phyloP scores from a whole-genome alignment of 1,284 basidiomycete species.

The Rhodotorula sp. region DNA sequence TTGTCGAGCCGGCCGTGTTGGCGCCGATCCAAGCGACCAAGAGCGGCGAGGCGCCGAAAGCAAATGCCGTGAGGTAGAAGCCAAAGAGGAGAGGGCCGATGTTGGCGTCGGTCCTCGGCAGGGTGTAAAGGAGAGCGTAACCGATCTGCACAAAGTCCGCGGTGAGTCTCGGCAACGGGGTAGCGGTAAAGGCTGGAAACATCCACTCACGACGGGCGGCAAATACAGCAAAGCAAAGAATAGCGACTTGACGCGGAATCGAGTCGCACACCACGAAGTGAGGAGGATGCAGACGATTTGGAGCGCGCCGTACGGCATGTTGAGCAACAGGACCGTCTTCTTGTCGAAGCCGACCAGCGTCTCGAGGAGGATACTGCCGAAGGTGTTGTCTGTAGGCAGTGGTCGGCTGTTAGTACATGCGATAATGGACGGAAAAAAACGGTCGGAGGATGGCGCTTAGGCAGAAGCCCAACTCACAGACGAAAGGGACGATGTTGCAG shows the following conservation, averaged over 20 bases:
- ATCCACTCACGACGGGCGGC: constrained; percentile 32
- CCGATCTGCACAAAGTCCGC: constrained; percentile 36
- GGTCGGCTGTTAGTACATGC: too few species aligned
- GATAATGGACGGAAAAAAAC: too few species aligned
- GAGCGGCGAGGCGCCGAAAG: constrained; percentile 51
- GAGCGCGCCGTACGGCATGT: constrained; percentile 51
- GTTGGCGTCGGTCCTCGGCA: constrained; percentile 30
- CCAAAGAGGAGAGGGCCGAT: constrained; percentile 47
- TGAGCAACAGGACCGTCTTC: constrained; percentile 48
- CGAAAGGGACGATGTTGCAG: constrained; percentile 30
- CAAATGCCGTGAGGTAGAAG: constrained; percentile 52
- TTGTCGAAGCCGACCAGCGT: constrained; percentile 48
- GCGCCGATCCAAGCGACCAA: constrained; percentile 52
- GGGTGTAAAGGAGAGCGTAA: constrained; percentile 46
- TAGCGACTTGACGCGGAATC: constrained; percentile 47
- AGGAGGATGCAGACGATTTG: constrained; percentile 47
- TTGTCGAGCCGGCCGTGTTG: constrained; percentile 53
- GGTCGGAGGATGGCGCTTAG: too few species aligned
- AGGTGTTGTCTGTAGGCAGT: constrained; percentile 23
- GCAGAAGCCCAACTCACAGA: background rate
- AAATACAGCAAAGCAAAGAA: constrained; percentile 46
- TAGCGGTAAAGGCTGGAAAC: too few species aligned
- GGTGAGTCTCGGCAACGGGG: background rate
- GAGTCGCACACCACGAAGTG: constrained; percentile 46
- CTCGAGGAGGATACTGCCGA: constrained; percentile 48